These are phyloP conservation scores for Eremothecium gossypii DNA, from an alignment of 1,139 yeast genomes.

Conservation along the genomic window DNA sequence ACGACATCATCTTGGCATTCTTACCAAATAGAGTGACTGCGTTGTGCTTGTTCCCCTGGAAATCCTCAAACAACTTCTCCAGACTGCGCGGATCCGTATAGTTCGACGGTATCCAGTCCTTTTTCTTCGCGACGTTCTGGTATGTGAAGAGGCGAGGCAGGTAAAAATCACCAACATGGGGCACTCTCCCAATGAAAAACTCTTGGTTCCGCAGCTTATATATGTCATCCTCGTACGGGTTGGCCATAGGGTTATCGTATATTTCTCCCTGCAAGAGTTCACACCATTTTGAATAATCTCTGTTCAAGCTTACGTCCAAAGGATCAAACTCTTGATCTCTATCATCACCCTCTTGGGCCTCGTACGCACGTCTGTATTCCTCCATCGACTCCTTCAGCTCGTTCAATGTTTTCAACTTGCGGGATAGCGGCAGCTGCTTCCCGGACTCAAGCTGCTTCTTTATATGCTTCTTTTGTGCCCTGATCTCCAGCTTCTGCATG, in stretches of 20 bases:
- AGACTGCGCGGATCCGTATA: constrained; percentile 22
- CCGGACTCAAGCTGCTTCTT: constrained; percentile 25
- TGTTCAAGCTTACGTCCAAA: constrained; percentile 9
- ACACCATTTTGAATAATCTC: constrained; percentile 22
- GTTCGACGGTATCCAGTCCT: constrained; percentile 11
- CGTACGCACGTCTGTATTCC: constrained; percentile 4
- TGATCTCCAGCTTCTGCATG: constrained; percentile 23
- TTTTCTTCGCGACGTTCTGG: constrained; percentile 13
- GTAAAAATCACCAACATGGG: constrained; percentile 29
- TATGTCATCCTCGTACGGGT: constrained; percentile 26
- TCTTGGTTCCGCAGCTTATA: constrained; percentile 27
- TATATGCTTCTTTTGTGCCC: constrained; percentile 25
- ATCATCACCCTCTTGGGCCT: constrained; percentile 12
- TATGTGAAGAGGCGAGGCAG: constrained; percentile 27
- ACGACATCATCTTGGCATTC: constrained; percentile 25
- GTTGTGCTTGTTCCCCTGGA: constrained; percentile 19
- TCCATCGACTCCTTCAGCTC: constrained; percentile 17
- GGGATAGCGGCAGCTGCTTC: constrained; percentile 20
- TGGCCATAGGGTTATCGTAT: constrained; percentile 23
- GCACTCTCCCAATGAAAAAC: constrained; percentile 27
- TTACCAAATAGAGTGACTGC: constrained; percentile 24
- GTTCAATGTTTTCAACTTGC: constrained; percentile 20
- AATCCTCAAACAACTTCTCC: constrained; percentile 15
- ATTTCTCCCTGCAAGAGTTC: constrained; percentile 24
- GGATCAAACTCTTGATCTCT: constrained; percentile 8